phyloP scores from a whole-genome alignment of 768 basidiomycete species.

The Pilatotrama ljubarskyi region DNA sequence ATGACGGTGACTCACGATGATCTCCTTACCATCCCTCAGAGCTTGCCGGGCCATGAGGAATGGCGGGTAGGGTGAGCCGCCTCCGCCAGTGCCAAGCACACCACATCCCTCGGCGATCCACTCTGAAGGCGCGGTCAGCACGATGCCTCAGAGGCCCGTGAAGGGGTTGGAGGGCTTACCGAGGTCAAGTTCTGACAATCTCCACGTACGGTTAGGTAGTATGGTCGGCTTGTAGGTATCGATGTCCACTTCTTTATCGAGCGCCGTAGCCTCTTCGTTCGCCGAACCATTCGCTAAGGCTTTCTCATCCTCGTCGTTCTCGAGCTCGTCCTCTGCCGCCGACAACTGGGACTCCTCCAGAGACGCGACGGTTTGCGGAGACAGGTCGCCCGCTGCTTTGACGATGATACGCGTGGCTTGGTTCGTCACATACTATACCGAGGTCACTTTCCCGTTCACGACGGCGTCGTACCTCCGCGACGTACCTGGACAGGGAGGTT shows the following conservation, averaged over 20 bases:
- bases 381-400: slow-evolving; percentile 60
- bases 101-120: slow-evolving; percentile 67
- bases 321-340: neutral
- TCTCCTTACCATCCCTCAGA: slow-evolving; percentile 44
- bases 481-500: slow-evolving; percentile 51
- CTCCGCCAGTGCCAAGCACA: slow-evolving; percentile 63
- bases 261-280: neutral
- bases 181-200: slow-evolving; percentile 32
- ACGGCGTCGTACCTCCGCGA: neutral
- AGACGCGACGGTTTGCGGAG: slow-evolving; percentile 7
- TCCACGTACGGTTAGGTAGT: slow-evolving; percentile 20
- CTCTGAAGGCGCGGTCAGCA: slow-evolving; percentile 49
- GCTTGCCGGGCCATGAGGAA: slow-evolving; percentile 54
- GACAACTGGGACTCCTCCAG: neutral
- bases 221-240: slow-evolving; percentile 28
- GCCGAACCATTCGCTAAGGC: neutral
- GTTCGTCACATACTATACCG: slow-evolving; percentile 46
- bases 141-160: slow-evolving; percentile 32
- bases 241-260: slow-evolving; percentile 17
- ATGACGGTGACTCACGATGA: slow-evolving; percentile 19
- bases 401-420: slow-evolving; percentile 57
- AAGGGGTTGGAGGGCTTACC: slow-evolving; percentile 32
- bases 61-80: slow-evolving; percentile 55
- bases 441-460: no score
- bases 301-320: slow-evolving; percentile 17